Evolutionary conservation across 139 green algal species (phyloP).

Genomic region (Coelastrella sp.): DNA sequence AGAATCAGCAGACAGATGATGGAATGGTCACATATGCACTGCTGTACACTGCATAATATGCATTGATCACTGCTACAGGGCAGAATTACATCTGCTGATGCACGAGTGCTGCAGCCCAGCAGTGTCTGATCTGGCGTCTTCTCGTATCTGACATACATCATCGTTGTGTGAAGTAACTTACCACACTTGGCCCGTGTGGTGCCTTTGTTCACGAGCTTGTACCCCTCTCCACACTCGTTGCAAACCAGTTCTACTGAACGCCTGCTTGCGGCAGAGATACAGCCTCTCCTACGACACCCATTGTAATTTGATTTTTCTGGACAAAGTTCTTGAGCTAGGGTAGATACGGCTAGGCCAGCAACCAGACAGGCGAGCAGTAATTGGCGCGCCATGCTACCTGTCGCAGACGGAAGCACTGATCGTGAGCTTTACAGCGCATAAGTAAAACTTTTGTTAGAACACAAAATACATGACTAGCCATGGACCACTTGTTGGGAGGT

Average conservation of each 20-base stretch:
- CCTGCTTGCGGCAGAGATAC: conserved; percentile 1
- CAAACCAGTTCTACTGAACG: background rate
- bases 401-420: too few species aligned
- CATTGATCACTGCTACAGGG: background rate
- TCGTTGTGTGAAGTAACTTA: background rate
- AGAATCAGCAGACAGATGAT: too few species aligned
- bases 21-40: too few species aligned
- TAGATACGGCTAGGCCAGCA: background rate
- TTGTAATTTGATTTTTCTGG: conserved; percentile 22
- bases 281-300: background rate
- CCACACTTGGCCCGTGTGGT: conserved; percentile 9
- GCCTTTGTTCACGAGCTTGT: conserved; percentile 17
- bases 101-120: too few species aligned
- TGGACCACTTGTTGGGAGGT: too few species aligned
- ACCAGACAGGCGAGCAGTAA: background rate
- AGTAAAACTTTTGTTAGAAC: too few species aligned
- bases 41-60: background rate
- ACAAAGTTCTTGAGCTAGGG: conserved; percentile 5
- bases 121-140: background rate
- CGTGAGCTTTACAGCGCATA: too few species aligned
- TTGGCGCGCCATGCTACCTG: background rate
- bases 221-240: conserved; percentile 32
- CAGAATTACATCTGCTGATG: background rate
- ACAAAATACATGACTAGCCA: too few species aligned
- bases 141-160: background rate